These are phyloP conservation scores for Botryobasidium botryosum DNA, from an alignment of 768 basidiomycete species.

Conservation along the genomic window DNA sequence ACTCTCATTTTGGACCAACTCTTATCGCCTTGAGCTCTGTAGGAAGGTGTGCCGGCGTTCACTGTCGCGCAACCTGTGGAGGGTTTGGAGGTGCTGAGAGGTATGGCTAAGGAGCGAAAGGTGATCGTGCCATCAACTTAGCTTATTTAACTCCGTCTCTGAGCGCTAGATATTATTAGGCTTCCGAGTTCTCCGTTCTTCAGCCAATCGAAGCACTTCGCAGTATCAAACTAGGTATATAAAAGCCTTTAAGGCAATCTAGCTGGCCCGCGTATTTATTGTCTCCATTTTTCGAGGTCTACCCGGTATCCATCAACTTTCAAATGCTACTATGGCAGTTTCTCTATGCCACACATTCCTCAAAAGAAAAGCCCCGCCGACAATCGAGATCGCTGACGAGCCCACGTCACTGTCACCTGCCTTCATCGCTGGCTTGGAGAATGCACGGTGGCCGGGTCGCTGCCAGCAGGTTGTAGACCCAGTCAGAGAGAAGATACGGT, in stretches of 20 bases:
- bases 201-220: constrained; percentile 33
- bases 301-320: constrained; percentile 67
- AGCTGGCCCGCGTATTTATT: not conserved
- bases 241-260: constrained; percentile 4
- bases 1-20: not conserved
- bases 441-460: constrained; percentile 81
- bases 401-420: constrained; percentile 27
- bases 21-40: not conserved
- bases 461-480: constrained; percentile 74
- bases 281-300: constrained; percentile 37
- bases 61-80: constrained; percentile 62
- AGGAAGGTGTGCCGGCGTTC: constrained; percentile 73
- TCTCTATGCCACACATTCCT: constrained; percentile 55
- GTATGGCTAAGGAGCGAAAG: constrained; percentile 47
- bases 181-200: constrained; percentile 51
- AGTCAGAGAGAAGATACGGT: constrained; percentile 33
- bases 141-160: constrained; percentile 1
- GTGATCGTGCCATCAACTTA: constrained; percentile 23
- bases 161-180: constrained; percentile 23
- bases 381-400: constrained; percentile 11
- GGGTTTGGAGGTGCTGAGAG: constrained; percentile 46
- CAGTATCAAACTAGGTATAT: constrained; percentile 42
- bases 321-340: constrained; percentile 79
- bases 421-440: constrained; percentile 45
- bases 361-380: constrained; percentile 10